phyloP scores from a whole-genome alignment of 805 yeast genomes.

The Saturnispora kantuleensis region DNA sequence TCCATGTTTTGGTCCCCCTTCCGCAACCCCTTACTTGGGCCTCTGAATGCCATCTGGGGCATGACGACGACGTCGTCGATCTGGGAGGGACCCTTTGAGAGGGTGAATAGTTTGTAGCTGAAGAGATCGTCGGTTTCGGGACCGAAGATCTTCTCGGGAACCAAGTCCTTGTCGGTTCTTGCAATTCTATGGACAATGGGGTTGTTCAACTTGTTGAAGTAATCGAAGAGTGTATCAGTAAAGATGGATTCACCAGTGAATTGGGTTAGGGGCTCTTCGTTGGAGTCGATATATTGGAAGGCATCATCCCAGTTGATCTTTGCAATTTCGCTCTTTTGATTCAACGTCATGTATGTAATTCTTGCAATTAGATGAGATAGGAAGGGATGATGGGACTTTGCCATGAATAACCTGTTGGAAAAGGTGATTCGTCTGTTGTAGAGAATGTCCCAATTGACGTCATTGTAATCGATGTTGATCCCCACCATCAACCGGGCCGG shows the following conservation, averaged over 20 bases:
- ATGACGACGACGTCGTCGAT: conserved; percentile 24
- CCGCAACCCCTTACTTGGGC: conserved; percentile 12
- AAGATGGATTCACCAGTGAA: conserved; percentile 28
- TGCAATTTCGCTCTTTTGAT: conserved; percentile 18
- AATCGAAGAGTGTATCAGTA: conserved; percentile 27
- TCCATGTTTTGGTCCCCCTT: conserved; percentile 10
- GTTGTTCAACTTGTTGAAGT: conserved; percentile 20
- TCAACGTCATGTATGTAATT: conserved; percentile 22
- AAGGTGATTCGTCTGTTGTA: conserved; percentile 26
- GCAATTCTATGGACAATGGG: conserved; percentile 24
- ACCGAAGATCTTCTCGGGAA: conserved; percentile 20
- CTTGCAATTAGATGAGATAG: conserved; percentile 26
- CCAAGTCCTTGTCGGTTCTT: conserved; percentile 22
- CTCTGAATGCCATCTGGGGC: conserved; percentile 25
- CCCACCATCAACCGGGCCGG: conserved; percentile 22
- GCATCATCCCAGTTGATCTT: conserved; percentile 24
- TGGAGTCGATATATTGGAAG: conserved; percentile 24
- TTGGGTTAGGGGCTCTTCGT: conserved; percentile 26
- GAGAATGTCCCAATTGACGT: conserved; percentile 23
- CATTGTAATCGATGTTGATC: conserved; percentile 24
- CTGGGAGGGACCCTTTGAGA: conserved; percentile 25
- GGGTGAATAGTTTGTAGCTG: conserved; percentile 23
- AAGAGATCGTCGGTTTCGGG: conserved; percentile 23
- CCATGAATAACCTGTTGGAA: conserved; percentile 21
- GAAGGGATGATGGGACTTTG: conserved; percentile 28